These are phyloP conservation scores for Sphaerulina musiva DNA, from an alignment of 2,329 filamentous ascomycete species.

Conservation along the genomic window DNA sequence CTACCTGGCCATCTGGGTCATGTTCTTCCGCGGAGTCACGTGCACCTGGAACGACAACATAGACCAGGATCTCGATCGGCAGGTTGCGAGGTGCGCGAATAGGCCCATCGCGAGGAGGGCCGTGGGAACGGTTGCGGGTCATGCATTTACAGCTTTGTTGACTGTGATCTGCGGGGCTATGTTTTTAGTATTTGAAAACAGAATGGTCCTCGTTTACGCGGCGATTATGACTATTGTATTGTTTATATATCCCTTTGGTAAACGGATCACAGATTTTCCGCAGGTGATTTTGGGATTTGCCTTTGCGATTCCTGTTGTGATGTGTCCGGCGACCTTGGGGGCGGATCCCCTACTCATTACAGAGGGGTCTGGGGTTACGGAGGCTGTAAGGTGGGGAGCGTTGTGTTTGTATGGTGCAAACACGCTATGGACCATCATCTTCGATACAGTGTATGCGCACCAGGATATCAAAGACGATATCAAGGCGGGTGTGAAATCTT, in stretches of 20 bases:
- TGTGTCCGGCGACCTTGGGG: constrained; percentile 11
- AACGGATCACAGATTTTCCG: constrained; percentile 13
- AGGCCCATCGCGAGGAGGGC: constrained; percentile 14
- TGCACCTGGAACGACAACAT: constrained; percentile 17
- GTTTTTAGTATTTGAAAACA: constrained; percentile 1
- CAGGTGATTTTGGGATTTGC: constrained; percentile 14
- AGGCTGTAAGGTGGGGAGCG: not conserved
- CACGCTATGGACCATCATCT: constrained; percentile 15
- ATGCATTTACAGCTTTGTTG: constrained; percentile 10
- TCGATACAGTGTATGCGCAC: constrained; percentile 15
- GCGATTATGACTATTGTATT: constrained; percentile 9
- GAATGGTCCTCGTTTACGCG: not conserved
- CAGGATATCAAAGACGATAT: constrained; percentile 17
- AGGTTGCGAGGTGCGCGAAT: constrained; percentile 7
- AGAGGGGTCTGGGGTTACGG: not conserved
- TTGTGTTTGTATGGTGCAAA: constrained; percentile 8
- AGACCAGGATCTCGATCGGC: constrained; percentile 13
- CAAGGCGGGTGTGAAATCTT: constrained; percentile 15
- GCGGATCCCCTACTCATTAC: constrained; percentile 5
- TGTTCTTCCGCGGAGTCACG: constrained; percentile 9
- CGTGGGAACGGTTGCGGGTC: constrained; percentile 10
- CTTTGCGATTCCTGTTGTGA: constrained; percentile 12
- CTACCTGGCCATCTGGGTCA: constrained; percentile 9
- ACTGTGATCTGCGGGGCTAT: constrained; percentile 3
- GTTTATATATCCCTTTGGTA: constrained; percentile 13